phyloP scores from a whole-genome alignment of 805 yeast genomes.

The Aciculoconidium aculeatum region DNA sequence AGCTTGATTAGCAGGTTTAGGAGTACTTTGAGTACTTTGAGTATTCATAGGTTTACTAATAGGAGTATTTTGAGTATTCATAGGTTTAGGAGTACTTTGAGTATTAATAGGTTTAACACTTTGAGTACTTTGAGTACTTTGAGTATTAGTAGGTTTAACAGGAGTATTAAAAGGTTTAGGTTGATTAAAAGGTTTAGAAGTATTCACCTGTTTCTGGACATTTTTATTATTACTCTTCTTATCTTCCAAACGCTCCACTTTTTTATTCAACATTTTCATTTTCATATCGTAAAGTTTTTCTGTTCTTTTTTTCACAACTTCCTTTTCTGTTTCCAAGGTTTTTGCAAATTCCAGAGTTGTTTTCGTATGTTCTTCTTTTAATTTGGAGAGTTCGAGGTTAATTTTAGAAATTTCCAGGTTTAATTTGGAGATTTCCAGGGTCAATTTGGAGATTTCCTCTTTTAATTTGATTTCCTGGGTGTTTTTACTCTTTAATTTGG shows the following conservation, averaged over 20 bases:
- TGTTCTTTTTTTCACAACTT: constrained; percentile 43
- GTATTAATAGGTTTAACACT: constrained; percentile 1
- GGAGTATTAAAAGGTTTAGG: constrained; percentile 10
- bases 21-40: no score
- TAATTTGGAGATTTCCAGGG: neutral
- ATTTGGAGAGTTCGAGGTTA: neutral
- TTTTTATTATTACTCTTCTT: no score
- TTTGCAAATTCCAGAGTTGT: constrained; percentile 3
- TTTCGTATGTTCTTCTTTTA: constrained; percentile 1
- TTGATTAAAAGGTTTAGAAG: no score
- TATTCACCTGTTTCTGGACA: no score
- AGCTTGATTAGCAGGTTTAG: no score
- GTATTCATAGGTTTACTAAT: no score
- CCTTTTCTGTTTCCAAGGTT: constrained; percentile 18
- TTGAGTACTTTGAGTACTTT: no score
- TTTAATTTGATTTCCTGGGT: no score
- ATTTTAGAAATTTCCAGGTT: no score
- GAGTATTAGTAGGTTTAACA: constrained; percentile 1
- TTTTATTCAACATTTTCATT: constrained; percentile 47
- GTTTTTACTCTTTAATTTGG: constrained; percentile 3
- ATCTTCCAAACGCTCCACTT: constrained; percentile 48
- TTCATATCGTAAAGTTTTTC: constrained; percentile 57
- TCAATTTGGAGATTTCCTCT: no score
- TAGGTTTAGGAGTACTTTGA: no score
- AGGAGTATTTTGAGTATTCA: no score